Percentiles rank a stretch among this genome's conserved stretches.
Conservation (phyloP, 139 green algal genomes). For the Tetradesmus lagerheimii region DNA sequence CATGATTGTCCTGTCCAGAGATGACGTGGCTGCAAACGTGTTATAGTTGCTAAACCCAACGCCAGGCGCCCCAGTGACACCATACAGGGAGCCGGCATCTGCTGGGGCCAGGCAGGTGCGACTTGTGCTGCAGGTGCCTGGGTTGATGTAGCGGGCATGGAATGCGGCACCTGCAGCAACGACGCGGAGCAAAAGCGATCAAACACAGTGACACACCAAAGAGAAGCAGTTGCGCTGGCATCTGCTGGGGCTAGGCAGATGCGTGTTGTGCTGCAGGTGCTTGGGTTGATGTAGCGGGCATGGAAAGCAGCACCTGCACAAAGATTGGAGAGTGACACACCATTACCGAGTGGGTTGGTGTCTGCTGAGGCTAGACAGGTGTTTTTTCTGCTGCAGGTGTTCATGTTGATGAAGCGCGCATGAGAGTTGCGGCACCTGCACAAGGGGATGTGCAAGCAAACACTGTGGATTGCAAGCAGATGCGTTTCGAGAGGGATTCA, state of each 20-base stretch:
- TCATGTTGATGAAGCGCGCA: too few species aligned
- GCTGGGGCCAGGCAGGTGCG: conserved; percentile 44
- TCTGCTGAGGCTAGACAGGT: background rate
- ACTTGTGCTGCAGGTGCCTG: conserved; percentile 30
- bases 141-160: conserved; percentile 50
- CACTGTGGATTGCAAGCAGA: too few species aligned
- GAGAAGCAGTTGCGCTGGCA: background rate
- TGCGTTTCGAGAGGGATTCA: too few species aligned
- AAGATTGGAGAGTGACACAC: background rate
- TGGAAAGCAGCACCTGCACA: background rate
- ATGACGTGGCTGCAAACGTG: conserved; percentile 41
- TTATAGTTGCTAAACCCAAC: conserved; percentile 67
- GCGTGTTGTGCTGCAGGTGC: background rate
- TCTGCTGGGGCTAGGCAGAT: background rate
- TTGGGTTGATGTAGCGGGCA: background rate
- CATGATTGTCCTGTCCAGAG: conserved; percentile 64
- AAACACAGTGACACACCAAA: conserved; percentile 55
- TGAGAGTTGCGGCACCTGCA: too few species aligned
- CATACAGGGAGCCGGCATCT: conserved; percentile 31
- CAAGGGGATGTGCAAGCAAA: too few species aligned
- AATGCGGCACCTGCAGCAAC: conserved; percentile 46
- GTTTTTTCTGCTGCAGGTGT: too few species aligned
- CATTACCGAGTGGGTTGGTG: background rate
- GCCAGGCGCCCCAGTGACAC: conserved; percentile 31
- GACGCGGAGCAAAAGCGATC: too few species aligned